These are phyloP conservation scores for Xylaria sp. DNA, from an alignment of 2,329 filamentous ascomycete genomes.

Conservation along the genomic window DNA sequence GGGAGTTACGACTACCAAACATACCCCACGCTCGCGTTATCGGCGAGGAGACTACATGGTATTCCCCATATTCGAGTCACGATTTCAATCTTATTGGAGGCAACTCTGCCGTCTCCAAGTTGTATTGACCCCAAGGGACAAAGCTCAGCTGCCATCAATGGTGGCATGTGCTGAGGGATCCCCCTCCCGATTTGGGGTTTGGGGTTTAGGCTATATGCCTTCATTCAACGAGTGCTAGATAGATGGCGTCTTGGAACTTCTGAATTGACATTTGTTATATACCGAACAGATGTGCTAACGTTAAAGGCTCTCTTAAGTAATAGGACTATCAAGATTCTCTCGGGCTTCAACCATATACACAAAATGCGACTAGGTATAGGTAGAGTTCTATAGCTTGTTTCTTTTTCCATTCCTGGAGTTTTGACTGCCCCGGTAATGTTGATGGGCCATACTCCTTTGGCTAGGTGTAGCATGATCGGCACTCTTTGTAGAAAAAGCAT, in stretches of 20 bases:
- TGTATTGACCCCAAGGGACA: conserved; percentile 2
- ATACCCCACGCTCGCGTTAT: neutral
- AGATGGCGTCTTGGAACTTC: neutral
- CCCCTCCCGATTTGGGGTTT: conserved; percentile 1
- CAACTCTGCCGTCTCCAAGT: conserved; percentile 8
- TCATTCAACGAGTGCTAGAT: neutral
- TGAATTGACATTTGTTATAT: neutral
- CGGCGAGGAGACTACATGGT: neutral
- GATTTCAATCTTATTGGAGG: neutral
- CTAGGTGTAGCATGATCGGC: neutral
- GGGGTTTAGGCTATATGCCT: conserved; percentile 33
- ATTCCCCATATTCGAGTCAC: neutral
- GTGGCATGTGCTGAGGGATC: neutral
- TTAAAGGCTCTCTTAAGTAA: neutral
- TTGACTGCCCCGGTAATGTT: neutral
- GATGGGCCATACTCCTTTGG: too few species aligned
- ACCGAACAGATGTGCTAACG: neutral
- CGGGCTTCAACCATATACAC: neutral
- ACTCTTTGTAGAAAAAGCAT: neutral
- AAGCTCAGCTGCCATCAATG: conserved; percentile 4
- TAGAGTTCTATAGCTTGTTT: too few species aligned
- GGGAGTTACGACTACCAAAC: neutral
- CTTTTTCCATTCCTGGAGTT: neutral
- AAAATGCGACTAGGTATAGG: too few species aligned
- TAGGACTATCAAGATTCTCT: neutral